phyloP scores from a whole-genome alignment of 805 yeast species.

The Wickerhamomyces kurtzmanii region DNA sequence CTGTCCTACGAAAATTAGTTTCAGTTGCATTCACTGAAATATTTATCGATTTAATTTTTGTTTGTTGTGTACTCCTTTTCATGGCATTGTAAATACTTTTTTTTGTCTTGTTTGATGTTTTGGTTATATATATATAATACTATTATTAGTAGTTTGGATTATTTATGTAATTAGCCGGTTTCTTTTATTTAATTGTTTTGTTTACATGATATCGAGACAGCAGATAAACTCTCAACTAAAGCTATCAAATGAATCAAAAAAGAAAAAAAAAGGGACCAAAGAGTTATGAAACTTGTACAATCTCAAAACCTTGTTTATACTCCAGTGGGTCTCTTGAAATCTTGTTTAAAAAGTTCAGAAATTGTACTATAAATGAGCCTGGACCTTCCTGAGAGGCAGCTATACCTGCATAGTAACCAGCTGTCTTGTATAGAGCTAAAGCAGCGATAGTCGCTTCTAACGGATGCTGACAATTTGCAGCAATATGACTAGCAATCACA shows the following conservation, averaged over 20 bases:
- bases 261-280: not conserved
- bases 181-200: too few species aligned
- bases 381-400: constrained; percentile 5
- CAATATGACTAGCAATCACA: constrained; percentile 48
- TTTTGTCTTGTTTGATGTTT: too few species aligned
- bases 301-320: constrained; percentile 4
- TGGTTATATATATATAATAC: too few species aligned
- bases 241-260: not conserved
- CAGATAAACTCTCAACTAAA: not conserved
- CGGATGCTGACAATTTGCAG: constrained; percentile 22
- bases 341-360: constrained; percentile 6
- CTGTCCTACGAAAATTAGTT: constrained; percentile 38
- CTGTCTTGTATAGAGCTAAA: constrained; percentile 8
- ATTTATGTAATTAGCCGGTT: too few species aligned
- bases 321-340: constrained; percentile 1
- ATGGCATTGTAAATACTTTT: too few species aligned
- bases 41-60: not conserved
- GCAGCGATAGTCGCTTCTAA: constrained; percentile 8
- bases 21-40: not conserved
- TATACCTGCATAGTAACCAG: constrained; percentile 9
- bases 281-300: constrained; percentile 1
- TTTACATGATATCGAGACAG: not conserved
- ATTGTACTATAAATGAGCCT: constrained; percentile 7
- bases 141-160: too few species aligned
- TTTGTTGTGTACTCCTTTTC: too few species aligned